A percentile compares a stretch with the other conserved stretches of the same genome.
Evolutionary conservation across 2,329 filamentous ascomycete species (phyloP).

Genomic region (Penicillium sp.): DNA sequence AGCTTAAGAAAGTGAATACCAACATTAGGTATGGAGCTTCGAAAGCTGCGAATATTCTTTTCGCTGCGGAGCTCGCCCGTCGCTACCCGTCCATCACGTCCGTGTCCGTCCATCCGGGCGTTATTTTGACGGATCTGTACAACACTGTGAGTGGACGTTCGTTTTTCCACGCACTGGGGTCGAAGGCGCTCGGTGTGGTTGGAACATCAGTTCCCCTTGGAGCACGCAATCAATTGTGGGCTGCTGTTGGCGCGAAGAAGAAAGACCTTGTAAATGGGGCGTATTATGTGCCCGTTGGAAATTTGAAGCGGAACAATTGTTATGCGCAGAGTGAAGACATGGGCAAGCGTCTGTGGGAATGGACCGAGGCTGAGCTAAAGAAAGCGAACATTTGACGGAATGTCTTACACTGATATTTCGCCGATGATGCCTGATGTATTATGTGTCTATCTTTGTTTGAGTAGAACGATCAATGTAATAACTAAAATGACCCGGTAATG

Average conservation of each 20-base stretch:
- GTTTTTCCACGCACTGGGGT: constrained; percentile 4
- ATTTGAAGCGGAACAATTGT: constrained; percentile 24
- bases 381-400: constrained; percentile 1
- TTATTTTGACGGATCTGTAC: constrained; percentile 37
- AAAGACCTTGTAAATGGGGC: constrained; percentile 26
- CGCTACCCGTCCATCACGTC: constrained; percentile 34
- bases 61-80: constrained; percentile 41
- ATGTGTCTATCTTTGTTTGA: background rate
- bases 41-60: constrained; percentile 49
- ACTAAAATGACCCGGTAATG: background rate
- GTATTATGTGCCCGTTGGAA: constrained; percentile 33
- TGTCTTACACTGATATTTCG: background rate
- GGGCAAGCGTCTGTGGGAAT: constrained; percentile 33
- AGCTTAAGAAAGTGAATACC: constrained; percentile 31
- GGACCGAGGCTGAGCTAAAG: constrained; percentile 32
- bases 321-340: constrained; percentile 26
- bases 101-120: constrained; percentile 49
- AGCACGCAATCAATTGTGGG: constrained; percentile 31
- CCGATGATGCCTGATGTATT: background rate
- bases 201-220: constrained; percentile 23
- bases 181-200: constrained; percentile 15
- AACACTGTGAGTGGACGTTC: constrained; percentile 15
- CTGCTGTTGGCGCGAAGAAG: constrained; percentile 26
- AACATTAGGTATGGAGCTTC: constrained; percentile 44
- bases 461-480: background rate